Percentiles rank a stretch among this genome's conserved stretches.
phyloP scores from a whole-genome alignment of 345 rosid genomes.

The Eucalyptus microcorys region DNA sequence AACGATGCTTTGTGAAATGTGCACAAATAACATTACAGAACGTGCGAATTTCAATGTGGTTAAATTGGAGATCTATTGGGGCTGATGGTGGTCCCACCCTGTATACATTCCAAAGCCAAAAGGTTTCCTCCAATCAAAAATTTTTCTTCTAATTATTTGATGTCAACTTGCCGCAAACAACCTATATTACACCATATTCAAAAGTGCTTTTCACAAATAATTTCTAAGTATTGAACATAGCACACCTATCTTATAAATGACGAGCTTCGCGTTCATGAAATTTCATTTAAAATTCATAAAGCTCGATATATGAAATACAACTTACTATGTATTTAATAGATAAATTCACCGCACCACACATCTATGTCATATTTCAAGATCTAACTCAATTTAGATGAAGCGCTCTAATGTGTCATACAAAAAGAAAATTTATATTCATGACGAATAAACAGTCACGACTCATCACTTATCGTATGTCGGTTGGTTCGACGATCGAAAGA shows the following conservation, averaged over 20 bases:
- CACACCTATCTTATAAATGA: neutral
- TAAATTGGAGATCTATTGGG: neutral
- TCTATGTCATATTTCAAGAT: neutral
- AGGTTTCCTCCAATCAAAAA: neutral
- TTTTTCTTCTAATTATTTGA: neutral
- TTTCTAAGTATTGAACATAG: neutral
- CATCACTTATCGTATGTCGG: neutral
- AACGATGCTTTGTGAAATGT: neutral
- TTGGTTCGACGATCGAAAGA: neutral
- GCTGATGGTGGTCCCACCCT: neutral
- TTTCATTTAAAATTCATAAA: neutral
- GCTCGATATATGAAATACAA: neutral
- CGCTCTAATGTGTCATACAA: neutral
- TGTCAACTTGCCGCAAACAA: neutral
- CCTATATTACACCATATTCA: neutral
- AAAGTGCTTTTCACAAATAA: neutral
- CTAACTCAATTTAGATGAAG: neutral
- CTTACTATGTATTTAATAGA: neutral
- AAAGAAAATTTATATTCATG: neutral
- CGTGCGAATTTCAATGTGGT: neutral
- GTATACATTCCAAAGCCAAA: neutral
- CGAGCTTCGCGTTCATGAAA: fast-evolving
- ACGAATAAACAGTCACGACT: neutral
- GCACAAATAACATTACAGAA: neutral
- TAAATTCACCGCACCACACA: neutral